Evolutionary conservation across 192 early-diverging fungal species (phyloP), one percentile per base, ranked within the genome.

Genomic region (Rhizophlyctis rosea): DNA sequence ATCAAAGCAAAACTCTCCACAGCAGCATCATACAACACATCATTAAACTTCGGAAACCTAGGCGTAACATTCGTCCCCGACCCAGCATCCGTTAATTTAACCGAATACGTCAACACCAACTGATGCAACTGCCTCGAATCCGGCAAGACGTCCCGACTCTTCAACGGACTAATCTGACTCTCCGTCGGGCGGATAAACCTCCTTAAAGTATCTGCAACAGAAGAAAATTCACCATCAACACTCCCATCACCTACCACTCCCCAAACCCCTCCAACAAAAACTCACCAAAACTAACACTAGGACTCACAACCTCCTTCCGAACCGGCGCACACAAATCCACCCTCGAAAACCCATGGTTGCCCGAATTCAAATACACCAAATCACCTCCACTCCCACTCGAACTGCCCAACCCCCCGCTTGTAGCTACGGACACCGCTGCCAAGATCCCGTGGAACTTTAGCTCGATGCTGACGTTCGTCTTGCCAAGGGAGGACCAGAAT

Each of bases 401-500:
- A 1, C 58, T 55, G 35, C 70, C 61, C 36, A 57, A 56, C 11
- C 50, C 47, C 3, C 54, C 64, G 23, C 60, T 36, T 18, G 61
- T 39, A 67, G 71, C 72, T 34, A 73, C 60, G 16, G 80, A 53
- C 18, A 75, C 76, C 2, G 78, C 75, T 3, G 65, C 32, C 49
- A 79, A 72, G 36, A 95, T 78, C 21, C 92, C 92, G 62, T 88
- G 86, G 73, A 98, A 95, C n/a, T 79, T 78, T 13, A 96, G 39
- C 18, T 83, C 76, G 11, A 94, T 67, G 28, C 84, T 82, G 9
- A 95, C 70, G 27, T 72, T 69, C 61, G 92, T 88, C 13, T 74
- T 65, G 29, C 83, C 92, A 28, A 88, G 73, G 58, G 83, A 81
- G 47, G 85, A 88, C 93, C 96, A 99, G 73, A 90, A 95, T 69